Base-by-base conservation (phyloP, 2,329 filamentous ascomycete genomes). In the Alternaria sp. region DNA sequence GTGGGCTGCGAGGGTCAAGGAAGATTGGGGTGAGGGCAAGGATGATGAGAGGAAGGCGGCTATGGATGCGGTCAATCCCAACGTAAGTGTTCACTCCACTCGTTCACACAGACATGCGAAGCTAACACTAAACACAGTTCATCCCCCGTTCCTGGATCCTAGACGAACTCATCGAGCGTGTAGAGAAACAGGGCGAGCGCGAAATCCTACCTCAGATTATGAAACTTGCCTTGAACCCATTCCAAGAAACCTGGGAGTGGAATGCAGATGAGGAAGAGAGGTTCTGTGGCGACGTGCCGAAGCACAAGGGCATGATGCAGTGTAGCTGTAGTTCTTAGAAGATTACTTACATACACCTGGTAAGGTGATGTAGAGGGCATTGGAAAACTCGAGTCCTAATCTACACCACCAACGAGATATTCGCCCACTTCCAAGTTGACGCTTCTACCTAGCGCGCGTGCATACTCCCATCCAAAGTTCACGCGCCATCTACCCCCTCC, bases 141-240 rank as follows among this genome's bases (percentile, higher is more conserved):
- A 84, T 97, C 0, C 93, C 95, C 0, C 87, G 93, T 48, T 90
- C 91, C 18, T 99, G 94, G 94, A 87, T 99, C 53, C 84, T 99
- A 20, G 94, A 98, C 76, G 95, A 99, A 79, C 78, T 99, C 14
- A 98, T 99, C 67, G 87, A 91, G 46, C 87, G 92, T 10, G 94
- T 98, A 0, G 93, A 98, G 79, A 92, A 92, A 76, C 88, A 90
- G 53, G 88, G 89, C 3, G 94, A 99, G 73, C 85, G 92, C 57
- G 90, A 93, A 9, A 89, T 98, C 36, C 78, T 99, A 45, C 83
- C 87, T 12, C 85, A 90, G 30, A 85, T 95, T 25, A 92, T 97
- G 90, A 87, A 92, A 45, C 91, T 98, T 89, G 87, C 89, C 3
- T 81, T 94, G 41, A 84, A 92, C 71, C 95, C 95, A 0, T 99